Conservation (phyloP, 768 basidiomycete species). For the Agrocybe pediades region DNA sequence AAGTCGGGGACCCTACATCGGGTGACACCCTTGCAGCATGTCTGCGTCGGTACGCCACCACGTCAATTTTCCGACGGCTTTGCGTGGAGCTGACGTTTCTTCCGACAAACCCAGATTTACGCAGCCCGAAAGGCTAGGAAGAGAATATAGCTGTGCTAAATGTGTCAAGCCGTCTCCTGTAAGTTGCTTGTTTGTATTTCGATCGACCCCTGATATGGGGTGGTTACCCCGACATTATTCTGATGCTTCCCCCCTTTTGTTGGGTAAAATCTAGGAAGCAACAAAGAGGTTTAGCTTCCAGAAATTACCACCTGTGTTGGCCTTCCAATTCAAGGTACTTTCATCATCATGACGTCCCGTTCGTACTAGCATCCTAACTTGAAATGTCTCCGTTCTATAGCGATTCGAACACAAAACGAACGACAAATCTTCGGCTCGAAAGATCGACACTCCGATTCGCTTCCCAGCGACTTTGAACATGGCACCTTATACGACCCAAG, state of each 20-base stretch:
- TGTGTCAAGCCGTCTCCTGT: constrained; percentile 75
- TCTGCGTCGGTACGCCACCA: constrained; percentile 58
- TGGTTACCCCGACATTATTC: neutral
- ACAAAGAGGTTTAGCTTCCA: constrained; percentile 85
- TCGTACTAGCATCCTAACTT: neutral
- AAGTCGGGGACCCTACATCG: constrained; percentile 40
- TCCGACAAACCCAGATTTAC: constrained; percentile 67
- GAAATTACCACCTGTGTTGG: constrained; percentile 85
- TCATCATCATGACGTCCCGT: neutral
- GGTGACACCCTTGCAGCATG: constrained; percentile 75
- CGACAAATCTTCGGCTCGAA: constrained; percentile 74
- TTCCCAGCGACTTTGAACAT: constrained; percentile 88
- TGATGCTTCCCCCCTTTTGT: neutral
- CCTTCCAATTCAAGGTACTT: constrained; percentile 91
- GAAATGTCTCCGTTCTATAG: constrained; percentile 39
- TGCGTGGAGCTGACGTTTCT: neutral
- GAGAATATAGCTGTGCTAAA: constrained; percentile 82
- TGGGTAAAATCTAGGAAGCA: constrained; percentile 53
- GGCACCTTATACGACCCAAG: constrained; percentile 80
- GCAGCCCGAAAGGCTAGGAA: constrained; percentile 81
- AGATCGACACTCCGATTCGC: constrained; percentile 81
- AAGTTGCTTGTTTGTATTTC: too few species aligned
- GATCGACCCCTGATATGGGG: neutral
- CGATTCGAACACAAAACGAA: constrained; percentile 88
- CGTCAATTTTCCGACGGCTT: neutral